A percentile compares a stretch with the other conserved stretches of the same genome.
phyloP scores from a whole-genome alignment of 129 eudicot genomes.

The Cynara cardunculus region DNA sequence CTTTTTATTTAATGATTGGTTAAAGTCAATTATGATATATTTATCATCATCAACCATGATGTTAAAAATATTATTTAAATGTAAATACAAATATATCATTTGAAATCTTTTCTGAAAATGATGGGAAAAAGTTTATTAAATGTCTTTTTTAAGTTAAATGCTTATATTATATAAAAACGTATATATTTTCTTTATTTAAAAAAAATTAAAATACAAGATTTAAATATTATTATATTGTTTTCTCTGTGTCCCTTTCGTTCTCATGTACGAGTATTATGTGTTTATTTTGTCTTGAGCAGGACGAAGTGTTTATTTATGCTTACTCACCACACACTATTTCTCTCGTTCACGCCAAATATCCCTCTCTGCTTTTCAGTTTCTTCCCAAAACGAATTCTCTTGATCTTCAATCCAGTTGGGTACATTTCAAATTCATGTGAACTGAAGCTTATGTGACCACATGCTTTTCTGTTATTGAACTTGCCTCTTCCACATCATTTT shows the following conservation, averaged over 20 bases:
- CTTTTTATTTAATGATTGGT: too few species aligned
- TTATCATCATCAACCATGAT: not conserved
- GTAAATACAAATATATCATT: not conserved
- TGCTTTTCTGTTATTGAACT: slow-evolving; percentile 22
- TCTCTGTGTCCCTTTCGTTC: not conserved
- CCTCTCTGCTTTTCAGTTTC: slow-evolving; percentile 15
- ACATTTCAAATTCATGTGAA: slow-evolving; percentile 21
- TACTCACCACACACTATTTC: slow-evolving; percentile 67
- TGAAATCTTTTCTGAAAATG: not conserved
- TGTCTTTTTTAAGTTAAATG: not conserved
- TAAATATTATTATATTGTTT: too few species aligned
- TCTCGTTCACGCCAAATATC: slow-evolving; percentile 45
- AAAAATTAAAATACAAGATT: not conserved
- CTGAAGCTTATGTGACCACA: slow-evolving; percentile 19
- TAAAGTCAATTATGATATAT: too few species aligned
- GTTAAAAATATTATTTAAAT: not conserved
- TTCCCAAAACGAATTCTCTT: slow-evolving; percentile 24
- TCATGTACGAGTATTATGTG: slow-evolving; percentile 15
- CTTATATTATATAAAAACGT: too few species aligned
- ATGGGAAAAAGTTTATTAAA: not conserved
- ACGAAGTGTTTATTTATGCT: slow-evolving; percentile 39
- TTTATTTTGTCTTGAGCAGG: slow-evolving; percentile 24
- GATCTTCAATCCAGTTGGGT: slow-evolving; percentile 15
- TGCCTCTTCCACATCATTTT: not conserved
- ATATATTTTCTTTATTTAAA: too few species aligned